Evolutionary conservation across 1,284 basidiomycete genomes (phyloP), one percentile per base, ranked within the genome.

Genomic region (Mycena citricolor): DNA sequence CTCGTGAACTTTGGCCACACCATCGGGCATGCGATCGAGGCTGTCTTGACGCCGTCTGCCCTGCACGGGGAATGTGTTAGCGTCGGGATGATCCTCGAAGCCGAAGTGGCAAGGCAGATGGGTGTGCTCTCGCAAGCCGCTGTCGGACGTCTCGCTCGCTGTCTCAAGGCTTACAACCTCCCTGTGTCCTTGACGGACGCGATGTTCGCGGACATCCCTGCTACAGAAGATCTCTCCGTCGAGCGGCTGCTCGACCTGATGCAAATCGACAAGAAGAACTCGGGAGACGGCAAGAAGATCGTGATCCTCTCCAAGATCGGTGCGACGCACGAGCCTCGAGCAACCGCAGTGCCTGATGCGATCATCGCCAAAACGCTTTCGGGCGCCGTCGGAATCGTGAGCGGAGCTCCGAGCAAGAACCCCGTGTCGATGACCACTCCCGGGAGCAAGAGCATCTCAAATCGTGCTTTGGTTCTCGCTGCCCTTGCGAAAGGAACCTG

Each of bases 181-280:
- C 94, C 94, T 6, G 78, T 90, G 5, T 83, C 88, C 1, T 63
- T 95, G 34, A 66, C 76, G 5, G 91, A 97, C 59, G 78, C 90
- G 19, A 73, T 83, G 45, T 82, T 94, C 51, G 71, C 83, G 2
- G 78, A 73, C 31, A 73, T 92, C 3, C 85, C 88, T 3, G 77
- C 84, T 0, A 76, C 87, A 0, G 79, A 77, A 36, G 69, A 78
- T 41, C 79, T 98, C 47, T 84, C 84, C 12, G 84, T 94, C 39
- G 84, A 91, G 48, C 77, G 82, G 16, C 74, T 99, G 12, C 77
- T 99, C 33, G 93, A 98, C 65, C 90, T 97, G 61, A 89, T 89
- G 85, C 79, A 79, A 52, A 85, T 99, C 50, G 95, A 99, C 78
- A 99, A 99, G 77, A 99, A 99, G 78, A 99, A 99, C 65, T 86